A percentile compares a stretch with the other conserved stretches of the same genome.
These are phyloP conservation scores for Zygoascus bituminiphila DNA, from an alignment of 805 yeast genomes.

Conservation along the genomic window DNA sequence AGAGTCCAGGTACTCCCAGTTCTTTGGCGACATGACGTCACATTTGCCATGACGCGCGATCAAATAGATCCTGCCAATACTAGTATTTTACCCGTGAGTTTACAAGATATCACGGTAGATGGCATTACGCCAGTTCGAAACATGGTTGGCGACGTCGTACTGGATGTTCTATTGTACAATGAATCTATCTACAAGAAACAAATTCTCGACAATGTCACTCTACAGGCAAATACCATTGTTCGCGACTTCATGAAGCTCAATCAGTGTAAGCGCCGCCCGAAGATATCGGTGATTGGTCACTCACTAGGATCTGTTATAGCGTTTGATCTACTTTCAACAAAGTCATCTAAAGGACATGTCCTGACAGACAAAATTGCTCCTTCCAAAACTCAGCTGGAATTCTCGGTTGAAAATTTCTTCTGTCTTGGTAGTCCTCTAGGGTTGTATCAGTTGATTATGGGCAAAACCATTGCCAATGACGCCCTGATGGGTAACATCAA, in stretches of 20 bases:
- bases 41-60: constrained; percentile 18
- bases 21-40: constrained; percentile 70
- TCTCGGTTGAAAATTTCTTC: constrained; percentile 67
- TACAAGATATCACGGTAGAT: constrained; percentile 63
- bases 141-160: constrained; percentile 74
- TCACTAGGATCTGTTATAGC: constrained; percentile 84
- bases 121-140: constrained; percentile 66
- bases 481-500: constrained; percentile 21
- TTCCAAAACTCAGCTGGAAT: constrained; percentile 40
- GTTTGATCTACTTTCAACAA: constrained; percentile 52
- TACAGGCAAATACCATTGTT: constrained; percentile 57
- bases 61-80: constrained; percentile 10
- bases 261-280: constrained; percentile 48
- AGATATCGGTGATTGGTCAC: constrained; percentile 80
- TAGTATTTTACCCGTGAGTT: constrained; percentile 25
- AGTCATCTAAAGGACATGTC: constrained; percentile 14
- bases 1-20: constrained; percentile 80
- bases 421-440: constrained; percentile 90
- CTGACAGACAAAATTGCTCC: constrained; percentile 6
- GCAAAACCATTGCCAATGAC: constrained; percentile 41
- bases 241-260: constrained; percentile 49
- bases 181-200: constrained; percentile 59
- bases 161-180: constrained; percentile 69
- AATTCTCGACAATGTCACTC: constrained; percentile 54
- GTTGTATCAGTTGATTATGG: constrained; percentile 66